These are phyloP conservation scores for Ophiocordyceps australis DNA, from an alignment of 2,329 filamentous ascomycete species.

Conservation along the genomic window DNA sequence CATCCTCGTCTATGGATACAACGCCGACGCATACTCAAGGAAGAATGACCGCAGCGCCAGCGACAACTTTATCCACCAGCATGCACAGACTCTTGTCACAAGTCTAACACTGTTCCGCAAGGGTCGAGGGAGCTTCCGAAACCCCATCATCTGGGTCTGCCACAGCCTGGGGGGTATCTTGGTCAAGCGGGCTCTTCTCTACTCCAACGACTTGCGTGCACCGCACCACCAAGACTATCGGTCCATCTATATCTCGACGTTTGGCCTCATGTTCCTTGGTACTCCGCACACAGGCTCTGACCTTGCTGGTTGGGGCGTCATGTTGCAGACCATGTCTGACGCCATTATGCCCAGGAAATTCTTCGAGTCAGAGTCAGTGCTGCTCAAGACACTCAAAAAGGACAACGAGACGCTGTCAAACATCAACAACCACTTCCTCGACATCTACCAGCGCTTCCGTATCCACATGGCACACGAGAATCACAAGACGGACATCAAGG, in stretches of 20 bases:
- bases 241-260: slow-evolving; percentile 57
- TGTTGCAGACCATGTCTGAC: slow-evolving; percentile 50
- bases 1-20: slow-evolving; percentile 57
- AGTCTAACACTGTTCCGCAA: slow-evolving; percentile 45
- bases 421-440: slow-evolving; percentile 55
- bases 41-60: slow-evolving; percentile 34
- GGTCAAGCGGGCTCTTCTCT: slow-evolving; percentile 50
- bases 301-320: slow-evolving; percentile 46
- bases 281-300: slow-evolving; percentile 59
- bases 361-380: slow-evolving; percentile 47
- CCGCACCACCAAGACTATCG: slow-evolving; percentile 44
- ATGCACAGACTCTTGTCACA: slow-evolving; percentile 50
- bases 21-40: slow-evolving; percentile 42
- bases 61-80: slow-evolving; percentile 50
- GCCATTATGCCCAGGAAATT: slow-evolving; percentile 46
- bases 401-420: slow-evolving; percentile 59
- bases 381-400: slow-evolving; percentile 52
- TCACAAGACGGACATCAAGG: slow-evolving; percentile 50
- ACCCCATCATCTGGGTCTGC: slow-evolving; percentile 59
- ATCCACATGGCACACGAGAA: slow-evolving; percentile 66
- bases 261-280: slow-evolving; percentile 58
- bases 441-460: slow-evolving; percentile 51
- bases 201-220: slow-evolving; percentile 42
- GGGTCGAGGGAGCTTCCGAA: slow-evolving; percentile 32
- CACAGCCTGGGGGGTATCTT: slow-evolving; percentile 60